These are phyloP conservation scores for Margaritispora aquatica DNA, from an alignment of 495 filamentous ascomycete genomes.

Conservation along the genomic window DNA sequence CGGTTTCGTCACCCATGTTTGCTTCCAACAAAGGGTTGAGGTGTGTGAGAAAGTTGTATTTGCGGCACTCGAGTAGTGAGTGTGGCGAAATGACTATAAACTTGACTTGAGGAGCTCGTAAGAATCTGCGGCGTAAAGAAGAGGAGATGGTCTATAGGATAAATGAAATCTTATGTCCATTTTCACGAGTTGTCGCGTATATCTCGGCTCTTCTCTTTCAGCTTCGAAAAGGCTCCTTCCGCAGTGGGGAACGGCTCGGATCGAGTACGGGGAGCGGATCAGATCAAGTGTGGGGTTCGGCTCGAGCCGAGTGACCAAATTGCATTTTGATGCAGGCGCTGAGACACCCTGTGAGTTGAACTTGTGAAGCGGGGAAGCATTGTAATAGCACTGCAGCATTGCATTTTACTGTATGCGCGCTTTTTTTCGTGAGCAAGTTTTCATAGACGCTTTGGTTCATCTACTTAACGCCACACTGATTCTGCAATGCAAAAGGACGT, in stretches of 20 bases:
- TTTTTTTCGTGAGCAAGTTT: neutral
- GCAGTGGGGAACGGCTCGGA: too few species aligned
- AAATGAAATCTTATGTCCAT: slow-evolving; percentile 5
- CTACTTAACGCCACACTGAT: neutral
- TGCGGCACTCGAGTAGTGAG: neutral
- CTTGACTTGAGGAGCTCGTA: slow-evolving; percentile 3
- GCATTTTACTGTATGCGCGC: neutral
- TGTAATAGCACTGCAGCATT: slow-evolving; percentile 5
- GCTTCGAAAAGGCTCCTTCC: neutral
- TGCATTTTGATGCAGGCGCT: neutral
- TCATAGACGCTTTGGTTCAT: neutral
- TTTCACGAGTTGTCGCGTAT: slow-evolving; percentile 4
- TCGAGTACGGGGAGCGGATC: slow-evolving; percentile 2
- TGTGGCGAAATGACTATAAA: neutral
- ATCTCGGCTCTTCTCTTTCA: slow-evolving; percentile 2
- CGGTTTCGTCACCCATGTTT: slow-evolving; percentile 1
- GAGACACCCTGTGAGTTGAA: slow-evolving; percentile 2
- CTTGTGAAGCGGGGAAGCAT: slow-evolving; percentile 3
- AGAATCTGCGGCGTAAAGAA: neutral
- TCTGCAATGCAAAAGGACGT: neutral
- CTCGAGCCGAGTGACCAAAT: neutral
- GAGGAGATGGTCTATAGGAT: slow-evolving; percentile 5
- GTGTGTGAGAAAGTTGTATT: slow-evolving; percentile 1
- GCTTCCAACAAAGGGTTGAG: neutral
- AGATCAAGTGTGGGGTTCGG: slow-evolving; percentile 4